A percentile compares a stretch with the other conserved stretches of the same genome.
Evolutionary conservation across 139 green algal species (phyloP).

Genomic region (Micromonas commoda): DNA sequence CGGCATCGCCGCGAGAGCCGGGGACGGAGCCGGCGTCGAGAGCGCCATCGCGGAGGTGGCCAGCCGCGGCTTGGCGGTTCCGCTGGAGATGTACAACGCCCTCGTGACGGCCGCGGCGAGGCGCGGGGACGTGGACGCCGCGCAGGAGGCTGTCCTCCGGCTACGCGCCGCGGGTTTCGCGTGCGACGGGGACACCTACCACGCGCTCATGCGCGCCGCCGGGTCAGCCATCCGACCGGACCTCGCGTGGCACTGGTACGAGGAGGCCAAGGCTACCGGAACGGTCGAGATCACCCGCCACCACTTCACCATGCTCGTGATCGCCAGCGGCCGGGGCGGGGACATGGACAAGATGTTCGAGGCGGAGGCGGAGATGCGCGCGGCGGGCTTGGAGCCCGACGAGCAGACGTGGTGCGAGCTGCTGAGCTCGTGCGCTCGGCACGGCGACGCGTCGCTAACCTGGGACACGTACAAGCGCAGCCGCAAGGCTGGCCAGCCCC

Average conservation of each 20-base stretch:
- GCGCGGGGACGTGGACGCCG: background rate
- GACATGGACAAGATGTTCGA: background rate
- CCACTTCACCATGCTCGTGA: background rate
- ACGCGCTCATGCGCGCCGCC: slow-evolving; percentile 1
- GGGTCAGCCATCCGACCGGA: background rate
- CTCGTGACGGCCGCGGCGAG: background rate
- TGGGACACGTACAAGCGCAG: slow-evolving; percentile 14
- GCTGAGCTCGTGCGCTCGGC: background rate
- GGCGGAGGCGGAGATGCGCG: background rate
- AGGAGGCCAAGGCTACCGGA: background rate
- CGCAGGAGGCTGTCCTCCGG: background rate
- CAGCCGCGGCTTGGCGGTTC: background rate
- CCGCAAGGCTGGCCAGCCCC: background rate
- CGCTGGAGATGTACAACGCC: background rate
- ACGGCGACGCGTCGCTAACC: background rate
- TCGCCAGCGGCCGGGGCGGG: background rate
- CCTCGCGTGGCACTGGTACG: background rate
- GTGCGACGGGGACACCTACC: slow-evolving; percentile 2
- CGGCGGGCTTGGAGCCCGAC: background rate
- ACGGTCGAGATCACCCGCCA: background rate
- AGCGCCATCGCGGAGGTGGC: background rate
- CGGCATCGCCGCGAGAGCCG: background rate
- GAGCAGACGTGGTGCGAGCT: slow-evolving; percentile 14
- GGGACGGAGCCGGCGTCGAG: background rate
- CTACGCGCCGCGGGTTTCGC: background rate